Evolutionary conservation across 176 grass and related monocot genomes (phyloP), one percentile per base, ranked within the genome.

Genomic region (Triticum turgidum): DNA sequence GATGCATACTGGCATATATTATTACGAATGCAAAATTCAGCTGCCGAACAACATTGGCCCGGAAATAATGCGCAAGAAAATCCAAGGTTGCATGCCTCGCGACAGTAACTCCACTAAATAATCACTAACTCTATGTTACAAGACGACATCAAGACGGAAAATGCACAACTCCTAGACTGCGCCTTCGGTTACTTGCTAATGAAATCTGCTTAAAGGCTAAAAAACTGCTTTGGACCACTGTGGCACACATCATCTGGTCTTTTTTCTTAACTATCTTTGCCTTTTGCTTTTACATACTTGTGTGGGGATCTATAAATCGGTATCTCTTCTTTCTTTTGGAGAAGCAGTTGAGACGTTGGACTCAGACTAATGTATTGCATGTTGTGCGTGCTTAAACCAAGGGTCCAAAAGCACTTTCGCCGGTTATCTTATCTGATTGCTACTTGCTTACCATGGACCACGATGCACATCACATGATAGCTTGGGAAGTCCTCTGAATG

Each of bases 341-440:
- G 82, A 72, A 70, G 58, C 74, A n/a, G 85, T 65, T 87, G 84
- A 66, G 74, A 80, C 67, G 58, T 90, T 90, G 56, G 89, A 74
- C 22, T 74, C 35, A 30, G 39, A 39, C 15, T 12, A 62, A 62
- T 21, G 37, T n/a, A 52, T 21, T 64, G 83, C 72, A 35, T 82
- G 71, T 52, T 69, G 0, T 37, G 51, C 34, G 76, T 79, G 87
- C 22, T 64, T 65, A 70, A 42, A 63, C 51, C 79, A n/a, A n/a
- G 37, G 21, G 51, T 52, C 65, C 17, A 25, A 90, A 77, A 41
- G 52, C 54, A 33, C 41, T 72, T 90, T 65, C 5, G 30, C 73
- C n/a, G 64, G 30, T 32, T 12, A 47, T 83, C 78, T 49, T 56
- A 67, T 76, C 18, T 65, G 37, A 33, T 69, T 10, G 52, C 61